These are phyloP conservation scores for Metschnikowia anglica DNA, from an alignment of 805 yeast species.

Conservation along the genomic window DNA sequence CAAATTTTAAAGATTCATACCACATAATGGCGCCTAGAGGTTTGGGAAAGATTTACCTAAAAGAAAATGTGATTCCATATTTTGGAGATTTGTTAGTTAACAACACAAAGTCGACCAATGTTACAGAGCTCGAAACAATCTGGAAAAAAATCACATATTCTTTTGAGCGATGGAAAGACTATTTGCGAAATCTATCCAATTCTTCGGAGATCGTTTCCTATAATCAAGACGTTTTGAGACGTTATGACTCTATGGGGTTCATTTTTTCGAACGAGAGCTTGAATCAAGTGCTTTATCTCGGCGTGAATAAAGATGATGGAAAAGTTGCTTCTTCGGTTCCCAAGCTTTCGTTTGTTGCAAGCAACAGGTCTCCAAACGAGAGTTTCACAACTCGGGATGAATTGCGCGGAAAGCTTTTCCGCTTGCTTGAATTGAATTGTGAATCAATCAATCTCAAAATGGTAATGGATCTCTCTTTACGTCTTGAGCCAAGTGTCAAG, in stretches of 20 bases:
- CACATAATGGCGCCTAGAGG: slow-evolving; percentile 87
- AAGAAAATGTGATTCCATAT: slow-evolving; percentile 79
- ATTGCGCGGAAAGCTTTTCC: slow-evolving; percentile 41
- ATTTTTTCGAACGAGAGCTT: slow-evolving; percentile 44
- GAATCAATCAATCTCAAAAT: slow-evolving; percentile 49
- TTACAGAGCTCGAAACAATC: slow-evolving; percentile 60
- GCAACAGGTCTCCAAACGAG: not conserved
- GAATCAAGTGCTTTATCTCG: slow-evolving; percentile 43
- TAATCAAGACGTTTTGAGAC: slow-evolving; percentile 40
- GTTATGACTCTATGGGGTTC: slow-evolving; percentile 43
- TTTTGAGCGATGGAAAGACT: slow-evolving; percentile 80
- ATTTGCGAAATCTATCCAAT: slow-evolving; percentile 50
- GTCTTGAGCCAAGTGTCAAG: slow-evolving; percentile 58
- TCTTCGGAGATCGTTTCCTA: slow-evolving; percentile 39
- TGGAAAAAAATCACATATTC: slow-evolving; percentile 70
- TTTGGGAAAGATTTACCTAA: slow-evolving; percentile 72
- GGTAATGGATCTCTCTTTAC: slow-evolving; percentile 63
- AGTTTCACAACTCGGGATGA: slow-evolving; percentile 9
- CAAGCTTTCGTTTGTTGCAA: slow-evolving; percentile 11
- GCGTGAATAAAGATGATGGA: slow-evolving; percentile 34
- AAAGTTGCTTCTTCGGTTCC: slow-evolving; percentile 21
- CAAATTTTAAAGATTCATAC: slow-evolving; percentile 45
- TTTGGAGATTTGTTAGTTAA: slow-evolving; percentile 80
- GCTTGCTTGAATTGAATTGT: slow-evolving; percentile 43
- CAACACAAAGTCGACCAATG: slow-evolving; percentile 31